Evolutionary conservation across 495 filamentous ascomycete genomes (phyloP).

Genomic region (Symbiotaphrina buchneri): DNA sequence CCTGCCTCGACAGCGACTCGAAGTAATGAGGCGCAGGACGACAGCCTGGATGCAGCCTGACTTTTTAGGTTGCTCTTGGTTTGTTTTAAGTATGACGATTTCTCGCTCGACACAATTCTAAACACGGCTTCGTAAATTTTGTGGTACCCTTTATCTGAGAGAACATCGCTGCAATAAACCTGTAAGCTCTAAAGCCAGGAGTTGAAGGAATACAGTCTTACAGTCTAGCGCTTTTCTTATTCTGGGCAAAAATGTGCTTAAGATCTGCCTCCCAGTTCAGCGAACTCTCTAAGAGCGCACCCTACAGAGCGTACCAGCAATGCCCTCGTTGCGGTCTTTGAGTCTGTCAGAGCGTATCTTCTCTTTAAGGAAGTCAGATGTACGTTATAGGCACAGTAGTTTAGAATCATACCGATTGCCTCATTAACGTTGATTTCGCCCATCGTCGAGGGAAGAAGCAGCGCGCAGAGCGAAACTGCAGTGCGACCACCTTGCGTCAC

Average conservation of each 20-base stretch:
- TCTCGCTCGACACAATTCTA: constrained; percentile 38
- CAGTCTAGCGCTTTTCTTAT: constrained; percentile 31
- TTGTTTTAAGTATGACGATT: constrained; percentile 33
- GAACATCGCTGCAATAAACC: constrained; percentile 16
- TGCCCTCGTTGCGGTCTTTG: constrained; percentile 25
- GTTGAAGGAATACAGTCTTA: constrained; percentile 13
- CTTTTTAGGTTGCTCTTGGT: constrained; percentile 22
- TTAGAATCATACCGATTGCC: constrained; percentile 8
- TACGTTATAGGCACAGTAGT: constrained; percentile 3
- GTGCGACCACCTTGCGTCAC: constrained; percentile 1
- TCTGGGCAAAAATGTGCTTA: constrained; percentile 37
- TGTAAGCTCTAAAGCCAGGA: too few species aligned
- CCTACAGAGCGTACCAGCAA: constrained; percentile 29
- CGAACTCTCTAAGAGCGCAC: too few species aligned
- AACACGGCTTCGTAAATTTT: constrained; percentile 69
- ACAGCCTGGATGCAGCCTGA: constrained; percentile 31
- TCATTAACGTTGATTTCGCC: constrained; percentile 8
- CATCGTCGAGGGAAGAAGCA: constrained; percentile 4
- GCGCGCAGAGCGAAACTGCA: not conserved
- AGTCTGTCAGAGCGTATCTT: constrained; percentile 27
- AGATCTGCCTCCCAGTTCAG: too few species aligned
- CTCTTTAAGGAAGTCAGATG: constrained; percentile 7
- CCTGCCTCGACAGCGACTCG: constrained; percentile 47
- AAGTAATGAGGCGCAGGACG: constrained; percentile 46
- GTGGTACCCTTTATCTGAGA: constrained; percentile 61